These are phyloP conservation scores for Lepidium aucheri DNA, from an alignment of 345 rosid genomes.

Conservation along the genomic window DNA sequence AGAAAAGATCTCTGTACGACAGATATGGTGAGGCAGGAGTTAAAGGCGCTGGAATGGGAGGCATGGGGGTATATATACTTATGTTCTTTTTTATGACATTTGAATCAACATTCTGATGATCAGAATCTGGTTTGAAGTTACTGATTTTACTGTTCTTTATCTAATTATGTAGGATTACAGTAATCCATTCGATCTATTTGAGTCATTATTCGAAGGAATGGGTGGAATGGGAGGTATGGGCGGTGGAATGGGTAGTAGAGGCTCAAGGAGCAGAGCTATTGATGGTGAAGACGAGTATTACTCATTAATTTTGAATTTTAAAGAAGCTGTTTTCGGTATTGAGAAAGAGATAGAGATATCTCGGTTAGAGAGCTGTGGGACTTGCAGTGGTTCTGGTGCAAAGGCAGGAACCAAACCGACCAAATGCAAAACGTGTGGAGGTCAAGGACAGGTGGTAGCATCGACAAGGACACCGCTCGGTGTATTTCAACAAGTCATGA, in stretches of 20 bases:
- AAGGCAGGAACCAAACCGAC: constrained; percentile 79
- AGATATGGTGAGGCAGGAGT: constrained; percentile 94
- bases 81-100: not conserved
- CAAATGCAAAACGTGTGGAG: constrained; percentile 82
- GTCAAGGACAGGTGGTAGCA: constrained; percentile 93
- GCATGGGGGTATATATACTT: constrained; percentile 61
- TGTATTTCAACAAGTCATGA: constrained; percentile 96
- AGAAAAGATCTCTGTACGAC: constrained; percentile 91
- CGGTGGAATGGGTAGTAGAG: constrained; percentile 66
- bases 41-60: constrained; percentile 93
- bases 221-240: constrained; percentile 77
- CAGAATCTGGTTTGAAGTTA: not conserved
- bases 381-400: constrained; percentile 90
- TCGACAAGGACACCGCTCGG: constrained; percentile 92
- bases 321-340: constrained; percentile 91
- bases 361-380: constrained; percentile 76
- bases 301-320: constrained; percentile 65
- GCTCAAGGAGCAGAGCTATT: constrained; percentile 67
- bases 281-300: constrained; percentile 94
- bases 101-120: not conserved
- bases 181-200: constrained; percentile 92
- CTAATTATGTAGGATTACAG: constrained; percentile 66
- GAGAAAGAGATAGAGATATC: constrained; percentile 94
- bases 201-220: constrained; percentile 85
- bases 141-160: not conserved